phyloP scores from a whole-genome alignment of 208 protist species.

The Wallacemonas sp. region DNA sequence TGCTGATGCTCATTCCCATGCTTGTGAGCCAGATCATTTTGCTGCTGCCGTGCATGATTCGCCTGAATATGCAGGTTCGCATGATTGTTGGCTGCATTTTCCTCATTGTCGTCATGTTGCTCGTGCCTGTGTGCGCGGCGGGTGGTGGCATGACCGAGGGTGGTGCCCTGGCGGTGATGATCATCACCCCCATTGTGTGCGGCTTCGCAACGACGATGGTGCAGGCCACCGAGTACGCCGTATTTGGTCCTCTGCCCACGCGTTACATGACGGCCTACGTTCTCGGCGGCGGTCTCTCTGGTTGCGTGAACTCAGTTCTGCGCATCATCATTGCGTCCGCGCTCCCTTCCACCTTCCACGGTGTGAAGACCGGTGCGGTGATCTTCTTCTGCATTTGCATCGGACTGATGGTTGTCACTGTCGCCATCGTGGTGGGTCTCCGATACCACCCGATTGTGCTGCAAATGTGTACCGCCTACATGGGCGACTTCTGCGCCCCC shows the following conservation, averaged over 20 bases:
- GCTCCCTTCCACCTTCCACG: constrained; percentile 29
- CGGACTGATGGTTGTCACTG: constrained; percentile 29
- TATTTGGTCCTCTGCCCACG: constrained; percentile 34
- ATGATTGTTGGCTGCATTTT: constrained; percentile 26
- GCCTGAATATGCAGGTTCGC: constrained; percentile 28
- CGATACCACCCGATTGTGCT: constrained; percentile 27
- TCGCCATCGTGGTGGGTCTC: constrained; percentile 22
- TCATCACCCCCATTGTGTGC: constrained; percentile 25
- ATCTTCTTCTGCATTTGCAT: constrained; percentile 45
- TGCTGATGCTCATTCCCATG: constrained; percentile 45
- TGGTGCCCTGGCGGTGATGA: constrained; percentile 24
- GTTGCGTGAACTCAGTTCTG: constrained; percentile 36
- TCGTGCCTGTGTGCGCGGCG: constrained; percentile 29
- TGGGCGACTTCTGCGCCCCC: constrained; percentile 3
- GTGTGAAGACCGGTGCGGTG: constrained; percentile 39
- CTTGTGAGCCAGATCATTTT: constrained; percentile 29
- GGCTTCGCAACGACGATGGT: constrained; percentile 26
- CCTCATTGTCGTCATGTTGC: constrained; percentile 26
- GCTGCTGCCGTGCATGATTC: constrained; percentile 32
- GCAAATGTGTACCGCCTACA: constrained; percentile 22
- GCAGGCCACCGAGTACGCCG: constrained; percentile 29
- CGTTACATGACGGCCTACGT: constrained; percentile 36
- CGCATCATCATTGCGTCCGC: constrained; percentile 38
- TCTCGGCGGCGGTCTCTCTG: constrained; percentile 39
- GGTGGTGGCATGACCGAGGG: constrained; percentile 28